Base-by-base conservation (phyloP, 1,284 basidiomycete genomes). In the Waitea zeae region DNA sequence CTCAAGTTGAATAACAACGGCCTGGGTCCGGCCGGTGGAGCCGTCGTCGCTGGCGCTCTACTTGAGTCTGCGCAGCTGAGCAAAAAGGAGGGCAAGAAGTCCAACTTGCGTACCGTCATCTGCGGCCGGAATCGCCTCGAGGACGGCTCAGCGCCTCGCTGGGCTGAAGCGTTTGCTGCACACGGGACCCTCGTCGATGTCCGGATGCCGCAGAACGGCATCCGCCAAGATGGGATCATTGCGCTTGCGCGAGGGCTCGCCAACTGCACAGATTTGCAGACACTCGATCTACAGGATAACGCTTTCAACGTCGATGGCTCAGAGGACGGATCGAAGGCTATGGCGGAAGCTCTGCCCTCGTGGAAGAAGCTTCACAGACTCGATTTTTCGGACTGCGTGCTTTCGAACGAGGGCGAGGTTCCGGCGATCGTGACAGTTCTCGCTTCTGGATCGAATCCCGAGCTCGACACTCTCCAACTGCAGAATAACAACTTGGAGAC, bases 1-100 rank as follows among this genome's bases (percentile, higher is more conserved):
- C 73, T 98, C 50, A 83, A 80, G 49, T 72, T 98, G 42, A 95
- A 88, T 59, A 98, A 98, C 64, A 98, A 97, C 56, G 93, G 93
- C 20, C 72, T 98, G 20, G 95, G 95, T n/a, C 81, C 88, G 17
- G 75, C 71, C 7, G 95, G 92, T 17, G 95, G 93, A 28, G 63
- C 61, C 15, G 76, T 84, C 46, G 73, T 98, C 44, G 88, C 95
- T 27, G 65, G 77, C 35, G 95, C 95, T 11, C 62, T 98, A 9
- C 58, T 72, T 29, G 70, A 72, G 43, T 87, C 86, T 22, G 92
- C 89, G 2, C 59, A 67, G 38, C 61, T 78, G 37, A 72, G 70
- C 41, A 69, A 75, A 46, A 60, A 61, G 17, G 72, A 71, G 38
- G 80, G 79, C 14, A 67, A 75, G 48, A 56, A 57, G 33, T 80